These are phyloP conservation scores for Aspergillus pseudonomiae DNA, from an alignment of 2,329 filamentous ascomycete species.

Conservation along the genomic window DNA sequence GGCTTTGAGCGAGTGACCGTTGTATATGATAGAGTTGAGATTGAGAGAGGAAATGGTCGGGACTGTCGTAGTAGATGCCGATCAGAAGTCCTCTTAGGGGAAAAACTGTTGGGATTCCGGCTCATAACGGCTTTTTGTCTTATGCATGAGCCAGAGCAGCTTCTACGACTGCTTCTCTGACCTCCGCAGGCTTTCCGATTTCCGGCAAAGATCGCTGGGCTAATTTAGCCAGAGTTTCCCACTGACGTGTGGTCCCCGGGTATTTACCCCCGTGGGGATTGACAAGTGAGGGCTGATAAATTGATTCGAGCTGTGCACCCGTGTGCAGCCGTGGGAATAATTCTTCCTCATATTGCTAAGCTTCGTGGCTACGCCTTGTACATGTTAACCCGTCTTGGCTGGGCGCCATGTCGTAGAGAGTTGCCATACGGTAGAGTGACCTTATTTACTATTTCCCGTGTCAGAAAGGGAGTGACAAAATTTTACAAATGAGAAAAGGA, in stretches of 20 bases:
- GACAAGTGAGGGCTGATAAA: not conserved
- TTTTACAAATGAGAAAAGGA: no score
- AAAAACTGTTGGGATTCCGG: not conserved
- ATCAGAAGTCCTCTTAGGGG: not conserved
- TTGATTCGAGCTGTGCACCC: not conserved
- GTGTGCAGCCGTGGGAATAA: not conserved
- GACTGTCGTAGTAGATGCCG: not conserved
- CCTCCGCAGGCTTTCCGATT: not conserved
- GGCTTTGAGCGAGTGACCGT: no score
- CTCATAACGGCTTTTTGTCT: not conserved
- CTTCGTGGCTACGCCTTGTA: not conserved
- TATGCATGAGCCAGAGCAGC: not conserved
- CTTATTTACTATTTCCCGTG: no score
- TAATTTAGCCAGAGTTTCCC: conserved; percentile 16
- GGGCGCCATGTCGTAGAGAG: not conserved
- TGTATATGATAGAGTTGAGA: not conserved
- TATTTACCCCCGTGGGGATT: conserved; percentile 11
- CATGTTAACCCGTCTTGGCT: not conserved
- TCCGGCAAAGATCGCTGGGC: not conserved
- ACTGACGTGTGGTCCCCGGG: not conserved
- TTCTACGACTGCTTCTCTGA: not conserved
- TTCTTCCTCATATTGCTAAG: not conserved
- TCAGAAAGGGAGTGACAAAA: no score
- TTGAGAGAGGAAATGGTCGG: not conserved
- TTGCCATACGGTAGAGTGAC: no score